Evolutionary conservation across 2,329 filamentous ascomycete genomes (phyloP), one percentile per base, ranked within the genome.

Genomic region (Pezizomycotina sp.): DNA sequence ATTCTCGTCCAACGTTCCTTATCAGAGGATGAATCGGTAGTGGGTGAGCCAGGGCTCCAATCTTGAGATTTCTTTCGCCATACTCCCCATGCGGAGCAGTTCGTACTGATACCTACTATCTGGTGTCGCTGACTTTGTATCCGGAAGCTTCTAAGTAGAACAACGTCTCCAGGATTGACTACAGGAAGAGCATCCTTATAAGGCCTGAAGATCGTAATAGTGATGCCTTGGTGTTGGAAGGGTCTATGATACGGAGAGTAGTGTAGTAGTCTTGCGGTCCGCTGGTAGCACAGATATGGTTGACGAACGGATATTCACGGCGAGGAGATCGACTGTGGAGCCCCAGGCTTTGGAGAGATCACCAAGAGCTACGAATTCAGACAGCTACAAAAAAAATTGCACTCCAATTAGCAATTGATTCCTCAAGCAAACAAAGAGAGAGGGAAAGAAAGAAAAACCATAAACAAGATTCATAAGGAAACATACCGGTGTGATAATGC

Each of bases 341-440:
- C 37, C 48, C 50, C 50, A 52, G 4, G 33, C 23, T 7, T 38
- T 38, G 5, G 36, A 42, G 5, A 44, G 16, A 6, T 27, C n/a
- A 4, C 31, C 21, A 28, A 52, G 26, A 3, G 50, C 31, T 3
- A 48, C 47, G 20, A 52, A 52, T 32, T 52, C 50, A 7, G 50
- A 50, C 14, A 50, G 34, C 43, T 46, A 6, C 12, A 6, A 16
- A 10, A 24, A 19, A 38, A 18, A 13, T 28, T 13, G 27, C 22
- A 19, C 18, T 12, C 22, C 8, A 27, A 36, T 16, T n/a, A 27
- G 6, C 10, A 5, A 21, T 10, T 24, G 15, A 9, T 10, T 15
- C 6, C 4, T 14, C n/a, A 30, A 30, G 4, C 10, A 10, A 15
- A 15, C n/a, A 9, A 9, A 3, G 6, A 6, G 6, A 9, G 9